Evolutionary conservation across 2,329 filamentous ascomycete species (phyloP).

Genomic region (Talaromyces amestolkiae): DNA sequence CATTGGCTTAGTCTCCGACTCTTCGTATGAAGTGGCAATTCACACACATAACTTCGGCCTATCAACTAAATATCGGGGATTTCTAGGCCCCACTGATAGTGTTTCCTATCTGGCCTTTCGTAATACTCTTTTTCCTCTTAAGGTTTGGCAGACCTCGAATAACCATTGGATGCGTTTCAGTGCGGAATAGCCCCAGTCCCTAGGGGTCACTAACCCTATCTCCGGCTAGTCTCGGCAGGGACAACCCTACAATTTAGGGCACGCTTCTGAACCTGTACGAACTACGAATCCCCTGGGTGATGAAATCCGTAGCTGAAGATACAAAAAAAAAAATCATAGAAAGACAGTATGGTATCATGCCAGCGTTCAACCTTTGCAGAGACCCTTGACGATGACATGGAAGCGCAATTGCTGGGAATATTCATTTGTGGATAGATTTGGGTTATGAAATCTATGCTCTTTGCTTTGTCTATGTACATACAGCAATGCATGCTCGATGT

Average conservation of each 20-base stretch:
- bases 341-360: background rate
- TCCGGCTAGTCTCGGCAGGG: background rate
- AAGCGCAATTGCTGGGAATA: too few relatives aligned
- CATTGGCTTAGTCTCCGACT: background rate
- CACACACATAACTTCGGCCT: background rate
- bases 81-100: background rate
- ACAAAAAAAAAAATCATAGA: too few relatives aligned
- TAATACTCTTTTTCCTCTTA: background rate
- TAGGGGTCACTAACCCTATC: background rate
- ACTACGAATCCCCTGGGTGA: too few relatives aligned
- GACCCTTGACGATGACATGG: background rate
- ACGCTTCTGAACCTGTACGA: background rate
- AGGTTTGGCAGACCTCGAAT: background rate
- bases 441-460: too few relatives aligned
- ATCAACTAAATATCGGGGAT: background rate
- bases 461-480: background rate
- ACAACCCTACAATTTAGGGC: background rate
- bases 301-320: too few relatives aligned
- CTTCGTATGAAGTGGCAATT: background rate
- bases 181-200: background rate
- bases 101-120: background rate
- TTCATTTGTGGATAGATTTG: too few relatives aligned
- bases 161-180: background rate
- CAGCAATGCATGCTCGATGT: background rate
- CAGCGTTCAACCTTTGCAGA: background rate